Evolutionary conservation across 345 rosid genomes (phyloP).

Genomic region (Salix brachista): DNA sequence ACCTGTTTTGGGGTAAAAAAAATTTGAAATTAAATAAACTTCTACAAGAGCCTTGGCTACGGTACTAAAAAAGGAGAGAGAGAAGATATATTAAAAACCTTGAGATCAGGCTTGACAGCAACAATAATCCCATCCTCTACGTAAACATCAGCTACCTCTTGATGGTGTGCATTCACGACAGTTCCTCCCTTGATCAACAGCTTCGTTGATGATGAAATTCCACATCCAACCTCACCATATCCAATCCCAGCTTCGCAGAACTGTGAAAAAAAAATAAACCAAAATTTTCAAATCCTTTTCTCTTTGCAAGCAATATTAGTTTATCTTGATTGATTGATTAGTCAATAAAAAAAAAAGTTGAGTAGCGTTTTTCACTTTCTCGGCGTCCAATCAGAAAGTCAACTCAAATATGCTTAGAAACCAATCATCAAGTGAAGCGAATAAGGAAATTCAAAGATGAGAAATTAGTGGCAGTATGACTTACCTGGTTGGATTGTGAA

Average conservation of each 20-base stretch:
- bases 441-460: no score
- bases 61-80: not conserved
- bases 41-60: not conserved
- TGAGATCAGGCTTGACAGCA: conserved; percentile 65
- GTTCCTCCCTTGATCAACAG: conserved; percentile 84
- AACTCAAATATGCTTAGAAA: not conserved
- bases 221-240: conserved; percentile 41
- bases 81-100: conserved; percentile 28
- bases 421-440: not conserved
- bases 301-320: no score
- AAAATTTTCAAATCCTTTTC: not conserved
- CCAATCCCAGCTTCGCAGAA: conserved; percentile 55
- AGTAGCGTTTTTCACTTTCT: not conserved
- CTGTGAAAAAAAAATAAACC: conserved; percentile 29
- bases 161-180: conserved; percentile 82
- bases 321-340: not conserved
- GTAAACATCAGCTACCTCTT: conserved; percentile 81
- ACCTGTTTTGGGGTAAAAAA: not conserved
- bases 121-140: conserved; percentile 75
- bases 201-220: conserved; percentile 48
- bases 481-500: not conserved
- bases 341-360: not conserved
- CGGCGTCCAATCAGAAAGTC: not conserved
- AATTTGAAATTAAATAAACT: not conserved
- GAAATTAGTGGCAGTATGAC: not conserved